Conservation (phyloP, 352 stramenopile species). For the Pythium guiyangense region DNA sequence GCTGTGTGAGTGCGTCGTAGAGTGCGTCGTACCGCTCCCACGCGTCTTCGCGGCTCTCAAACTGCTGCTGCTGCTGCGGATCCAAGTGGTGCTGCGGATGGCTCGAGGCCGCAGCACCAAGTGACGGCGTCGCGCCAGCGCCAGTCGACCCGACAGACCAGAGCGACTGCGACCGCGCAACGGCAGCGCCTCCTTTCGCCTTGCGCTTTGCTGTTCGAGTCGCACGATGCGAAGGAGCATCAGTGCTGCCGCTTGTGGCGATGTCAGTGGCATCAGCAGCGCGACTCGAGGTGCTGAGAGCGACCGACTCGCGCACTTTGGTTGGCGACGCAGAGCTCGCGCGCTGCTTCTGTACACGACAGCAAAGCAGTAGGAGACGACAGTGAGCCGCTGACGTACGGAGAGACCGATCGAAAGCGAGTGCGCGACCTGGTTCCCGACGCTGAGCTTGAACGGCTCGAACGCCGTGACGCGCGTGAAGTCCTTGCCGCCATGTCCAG, state of each 20-base stretch:
- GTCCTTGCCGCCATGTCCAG: slow-evolving; percentile 35
- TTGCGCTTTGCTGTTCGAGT: no score
- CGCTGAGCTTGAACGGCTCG: slow-evolving; percentile 57
- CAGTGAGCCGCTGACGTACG: not conserved
- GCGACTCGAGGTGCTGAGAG: not conserved
- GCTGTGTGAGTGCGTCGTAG: no score
- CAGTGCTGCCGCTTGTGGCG: no score
- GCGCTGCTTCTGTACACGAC: slow-evolving; percentile 1
- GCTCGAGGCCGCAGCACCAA: not conserved
- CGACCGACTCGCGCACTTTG: not conserved
- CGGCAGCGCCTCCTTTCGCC: no score
- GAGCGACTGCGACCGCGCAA: no score
- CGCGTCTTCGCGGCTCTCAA: slow-evolving; percentile 21
- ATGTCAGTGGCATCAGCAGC: no score
- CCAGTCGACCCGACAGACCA: slow-evolving; percentile 1
- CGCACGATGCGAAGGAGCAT: no score
- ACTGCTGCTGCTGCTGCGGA: slow-evolving; percentile 3
- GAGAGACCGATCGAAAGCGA: not conserved
- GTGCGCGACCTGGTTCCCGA: slow-evolving; percentile 40
- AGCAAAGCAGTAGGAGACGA: no score
- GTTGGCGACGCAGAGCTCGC: slow-evolving; percentile 9
- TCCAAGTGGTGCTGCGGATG: not conserved
- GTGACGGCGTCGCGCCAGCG: not conserved
- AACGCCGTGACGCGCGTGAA: slow-evolving; percentile 45
- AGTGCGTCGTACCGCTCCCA: slow-evolving; percentile 38